Conservation (phyloP, 176 grass and related monocot genomes). For the Carex parvula region DNA sequence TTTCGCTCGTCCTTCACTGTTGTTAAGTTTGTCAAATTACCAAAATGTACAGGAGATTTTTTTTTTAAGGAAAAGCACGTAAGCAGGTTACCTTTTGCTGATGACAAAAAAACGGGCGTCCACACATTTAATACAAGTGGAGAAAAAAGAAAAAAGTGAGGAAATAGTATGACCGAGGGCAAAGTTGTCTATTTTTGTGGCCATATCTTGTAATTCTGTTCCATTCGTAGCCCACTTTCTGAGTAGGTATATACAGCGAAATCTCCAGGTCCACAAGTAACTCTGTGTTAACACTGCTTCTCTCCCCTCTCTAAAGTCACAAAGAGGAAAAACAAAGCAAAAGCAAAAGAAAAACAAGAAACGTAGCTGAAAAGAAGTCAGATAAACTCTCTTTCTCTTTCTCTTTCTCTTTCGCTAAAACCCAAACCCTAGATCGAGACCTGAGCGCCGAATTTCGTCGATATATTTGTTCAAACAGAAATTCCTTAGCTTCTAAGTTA, state of each 20-base stretch:
- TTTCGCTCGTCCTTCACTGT: neutral
- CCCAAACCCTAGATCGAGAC: constrained; percentile 30
- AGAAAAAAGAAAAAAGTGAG: neutral
- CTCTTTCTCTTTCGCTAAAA: constrained; percentile 10
- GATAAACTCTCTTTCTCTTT: neutral
- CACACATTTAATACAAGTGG: neutral
- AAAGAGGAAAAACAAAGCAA: constrained; percentile 1
- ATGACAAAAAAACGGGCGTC: neutral
- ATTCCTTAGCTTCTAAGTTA: constrained; percentile 19
- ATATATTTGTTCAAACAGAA: neutral
- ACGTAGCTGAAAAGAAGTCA: neutral
- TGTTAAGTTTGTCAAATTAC: neutral
- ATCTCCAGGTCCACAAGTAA: constrained; percentile 12
- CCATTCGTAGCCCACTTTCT: neutral
- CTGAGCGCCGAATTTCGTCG: neutral
- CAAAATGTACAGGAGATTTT: neutral
- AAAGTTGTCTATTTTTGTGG: neutral
- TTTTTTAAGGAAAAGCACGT: too few species aligned
- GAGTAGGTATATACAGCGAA: constrained; percentile 10
- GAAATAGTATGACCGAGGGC: neutral
- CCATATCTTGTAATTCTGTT: neutral
- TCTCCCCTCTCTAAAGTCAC: neutral
- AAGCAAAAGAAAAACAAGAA: constrained; percentile 4
- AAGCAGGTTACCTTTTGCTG: too few species aligned
- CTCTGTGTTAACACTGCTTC: constrained; percentile 13